Conservation (phyloP, 2,329 filamentous ascomycete species). For the Trichoderma pleuroti region DNA sequence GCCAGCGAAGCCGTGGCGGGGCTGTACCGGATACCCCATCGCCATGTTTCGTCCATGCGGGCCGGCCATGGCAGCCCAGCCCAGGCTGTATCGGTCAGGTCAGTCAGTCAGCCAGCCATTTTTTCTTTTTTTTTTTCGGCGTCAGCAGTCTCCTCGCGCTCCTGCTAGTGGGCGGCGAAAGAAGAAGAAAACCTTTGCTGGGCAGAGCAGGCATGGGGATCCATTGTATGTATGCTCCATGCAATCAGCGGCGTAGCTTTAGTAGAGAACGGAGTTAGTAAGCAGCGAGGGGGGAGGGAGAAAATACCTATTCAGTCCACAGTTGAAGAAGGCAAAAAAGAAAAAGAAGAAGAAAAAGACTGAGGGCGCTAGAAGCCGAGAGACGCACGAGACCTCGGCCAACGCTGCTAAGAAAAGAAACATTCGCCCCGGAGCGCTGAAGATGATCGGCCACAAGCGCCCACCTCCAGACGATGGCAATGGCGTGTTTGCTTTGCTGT, state of each 20-base stretch:
- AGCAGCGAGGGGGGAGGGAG: not conserved
- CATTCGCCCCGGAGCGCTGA: not conserved
- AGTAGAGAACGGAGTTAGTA: not conserved
- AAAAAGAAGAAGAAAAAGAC: not conserved
- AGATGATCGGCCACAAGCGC: conserved; percentile 7
- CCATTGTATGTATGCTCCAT: not conserved
- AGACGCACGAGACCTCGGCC: not conserved
- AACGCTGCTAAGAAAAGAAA: not conserved
- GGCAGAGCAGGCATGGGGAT: not conserved
- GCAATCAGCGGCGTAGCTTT: not conserved
- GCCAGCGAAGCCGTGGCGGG: conserved; percentile 6
- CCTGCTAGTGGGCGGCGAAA: not conserved
- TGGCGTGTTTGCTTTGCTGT: not conserved
- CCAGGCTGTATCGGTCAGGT: not conserved
- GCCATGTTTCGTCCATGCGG: conserved; percentile 1
- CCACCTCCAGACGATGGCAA: not conserved
- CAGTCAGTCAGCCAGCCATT: not conserved
- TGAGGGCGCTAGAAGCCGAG: not conserved
- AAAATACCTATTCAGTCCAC: not conserved
- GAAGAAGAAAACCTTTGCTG: not conserved
- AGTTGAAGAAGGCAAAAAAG: not conserved
- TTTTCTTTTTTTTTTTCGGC: not conserved
- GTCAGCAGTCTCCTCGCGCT: not conserved
- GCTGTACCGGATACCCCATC: conserved; percentile 10
- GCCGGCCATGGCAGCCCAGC: not conserved